Conservation (phyloP, 2,329 filamentous ascomycete genomes). For the Colletotrichum gloeosporioides region DNA sequence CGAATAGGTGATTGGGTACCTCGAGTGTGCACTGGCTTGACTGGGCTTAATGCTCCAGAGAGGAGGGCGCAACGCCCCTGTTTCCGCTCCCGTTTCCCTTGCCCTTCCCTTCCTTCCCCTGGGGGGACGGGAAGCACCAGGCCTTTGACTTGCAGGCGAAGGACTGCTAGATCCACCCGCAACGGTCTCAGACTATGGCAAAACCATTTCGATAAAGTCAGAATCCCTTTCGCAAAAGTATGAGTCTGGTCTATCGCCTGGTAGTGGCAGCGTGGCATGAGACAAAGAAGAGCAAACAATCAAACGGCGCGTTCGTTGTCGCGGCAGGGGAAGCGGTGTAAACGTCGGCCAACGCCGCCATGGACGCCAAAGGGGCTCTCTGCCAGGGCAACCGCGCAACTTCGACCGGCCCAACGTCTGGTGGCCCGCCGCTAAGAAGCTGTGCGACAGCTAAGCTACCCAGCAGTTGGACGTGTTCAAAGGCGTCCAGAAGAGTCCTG, state of each 20-base stretch:
- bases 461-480: neutral
- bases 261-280: neutral
- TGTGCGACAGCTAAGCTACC: neutral
- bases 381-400: neutral
- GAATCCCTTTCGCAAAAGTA: constrained; percentile 1
- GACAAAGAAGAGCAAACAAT: constrained; percentile 7
- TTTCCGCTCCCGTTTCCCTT: neutral
- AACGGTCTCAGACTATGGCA: constrained; percentile 12
- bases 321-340: neutral
- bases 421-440: neutral
- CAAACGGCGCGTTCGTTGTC: neutral
- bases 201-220: constrained; percentile 9
- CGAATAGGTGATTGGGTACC: neutral
- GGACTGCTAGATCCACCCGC: constrained; percentile 3
- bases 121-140: neutral
- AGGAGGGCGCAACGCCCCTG: neutral
- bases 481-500: neutral
- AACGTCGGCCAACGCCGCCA: constrained; percentile 6
- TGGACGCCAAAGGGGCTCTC: neutral
- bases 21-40: neutral
- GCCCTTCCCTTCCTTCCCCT: neutral
- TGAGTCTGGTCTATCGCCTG: neutral
- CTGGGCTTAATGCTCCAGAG: neutral
- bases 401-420: neutral
- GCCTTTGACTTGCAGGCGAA: neutral